These are phyloP conservation scores for Exophiala phaeomuriformis DNA, from an alignment of 2,329 filamentous ascomycete species.

Conservation along the genomic window DNA sequence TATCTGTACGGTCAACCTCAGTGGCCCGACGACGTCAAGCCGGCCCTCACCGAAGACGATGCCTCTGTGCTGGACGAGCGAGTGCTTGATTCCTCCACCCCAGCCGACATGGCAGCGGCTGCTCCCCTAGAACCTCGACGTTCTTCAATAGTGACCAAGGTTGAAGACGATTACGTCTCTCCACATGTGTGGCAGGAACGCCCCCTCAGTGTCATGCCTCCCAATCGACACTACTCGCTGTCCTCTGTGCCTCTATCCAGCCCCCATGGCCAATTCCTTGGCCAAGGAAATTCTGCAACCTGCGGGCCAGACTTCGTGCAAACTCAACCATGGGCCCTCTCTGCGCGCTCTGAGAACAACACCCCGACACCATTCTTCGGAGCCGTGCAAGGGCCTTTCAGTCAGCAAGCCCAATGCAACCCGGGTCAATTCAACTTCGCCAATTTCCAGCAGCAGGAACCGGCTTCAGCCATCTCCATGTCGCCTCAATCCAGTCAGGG, in stretches of 20 bases:
- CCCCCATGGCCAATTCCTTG: constrained; percentile 53
- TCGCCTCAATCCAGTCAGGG: constrained; percentile 58
- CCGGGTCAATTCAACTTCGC: constrained; percentile 36
- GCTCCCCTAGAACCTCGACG: constrained; percentile 37
- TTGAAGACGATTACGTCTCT: constrained; percentile 47
- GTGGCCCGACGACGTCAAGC: constrained; percentile 38
- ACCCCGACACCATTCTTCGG: constrained; percentile 68
- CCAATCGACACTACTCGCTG: constrained; percentile 38
- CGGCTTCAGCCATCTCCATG: constrained; percentile 49
- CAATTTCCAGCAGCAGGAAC: constrained; percentile 41
- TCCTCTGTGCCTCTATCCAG: constrained; percentile 44
- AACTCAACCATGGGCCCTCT: constrained; percentile 55
- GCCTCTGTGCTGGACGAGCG: constrained; percentile 46
- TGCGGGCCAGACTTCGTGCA: constrained; percentile 39
- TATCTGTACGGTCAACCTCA: constrained; percentile 40
- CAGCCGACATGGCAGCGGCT: constrained; percentile 41
- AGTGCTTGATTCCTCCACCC: constrained; percentile 44
- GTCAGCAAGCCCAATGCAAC: constrained; percentile 37
- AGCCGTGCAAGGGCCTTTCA: constrained; percentile 49
- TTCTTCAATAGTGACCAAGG: constrained; percentile 40
- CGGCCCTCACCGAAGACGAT: constrained; percentile 41
- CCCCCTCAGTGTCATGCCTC: constrained; percentile 38
- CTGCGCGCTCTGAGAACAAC: constrained; percentile 60
- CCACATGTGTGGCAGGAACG: constrained; percentile 47
- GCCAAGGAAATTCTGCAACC: constrained; percentile 50